Conservation (phyloP, 2,329 filamentous ascomycete species). For the Colletotrichum godetiae region DNA sequence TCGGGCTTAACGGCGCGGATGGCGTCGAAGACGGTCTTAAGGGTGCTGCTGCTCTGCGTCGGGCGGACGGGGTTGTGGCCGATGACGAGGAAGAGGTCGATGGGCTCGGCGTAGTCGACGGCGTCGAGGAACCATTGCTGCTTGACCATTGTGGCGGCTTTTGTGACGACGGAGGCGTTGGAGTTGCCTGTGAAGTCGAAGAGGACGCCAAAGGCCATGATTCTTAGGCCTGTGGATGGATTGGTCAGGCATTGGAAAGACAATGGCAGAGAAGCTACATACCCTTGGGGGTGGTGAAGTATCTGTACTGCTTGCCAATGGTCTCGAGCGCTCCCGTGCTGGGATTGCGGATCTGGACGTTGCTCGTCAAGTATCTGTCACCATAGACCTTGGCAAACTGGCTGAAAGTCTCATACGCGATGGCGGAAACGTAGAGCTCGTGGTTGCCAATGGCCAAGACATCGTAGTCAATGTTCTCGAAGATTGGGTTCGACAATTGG, state of each 20-base stretch:
- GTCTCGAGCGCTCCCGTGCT: slow-evolving; percentile 53
- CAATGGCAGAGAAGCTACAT: not conserved
- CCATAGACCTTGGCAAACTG: slow-evolving; percentile 68
- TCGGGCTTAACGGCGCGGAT: slow-evolving; percentile 67
- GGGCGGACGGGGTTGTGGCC: slow-evolving; percentile 71
- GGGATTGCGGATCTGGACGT: slow-evolving; percentile 55
- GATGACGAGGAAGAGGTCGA: slow-evolving; percentile 73
- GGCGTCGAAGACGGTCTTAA: slow-evolving; percentile 61
- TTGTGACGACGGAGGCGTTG: slow-evolving; percentile 70
- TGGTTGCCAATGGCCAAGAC: slow-evolving; percentile 66
- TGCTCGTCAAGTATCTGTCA: slow-evolving; percentile 57
- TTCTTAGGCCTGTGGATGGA: slow-evolving; percentile 43
- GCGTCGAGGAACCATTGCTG: slow-evolving; percentile 71
- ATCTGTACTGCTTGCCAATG: slow-evolving; percentile 55
- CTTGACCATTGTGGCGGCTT: slow-evolving; percentile 60
- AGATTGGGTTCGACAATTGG: slow-evolving; percentile 60
- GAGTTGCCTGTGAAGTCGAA: slow-evolving; percentile 66
- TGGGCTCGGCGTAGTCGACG: slow-evolving; percentile 61
- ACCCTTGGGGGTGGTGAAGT: slow-evolving; percentile 54
- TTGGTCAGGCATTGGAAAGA: not conserved
- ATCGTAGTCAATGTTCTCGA: slow-evolving; percentile 55
- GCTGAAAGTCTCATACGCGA: slow-evolving; percentile 71
- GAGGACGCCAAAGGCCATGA: slow-evolving; percentile 58
- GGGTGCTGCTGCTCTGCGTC: slow-evolving; percentile 55
- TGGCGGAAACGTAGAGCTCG: slow-evolving; percentile 71